phyloP scores from a whole-genome alignment of 2,329 filamentous ascomycete species.

The Scytalidium lignicola region DNA sequence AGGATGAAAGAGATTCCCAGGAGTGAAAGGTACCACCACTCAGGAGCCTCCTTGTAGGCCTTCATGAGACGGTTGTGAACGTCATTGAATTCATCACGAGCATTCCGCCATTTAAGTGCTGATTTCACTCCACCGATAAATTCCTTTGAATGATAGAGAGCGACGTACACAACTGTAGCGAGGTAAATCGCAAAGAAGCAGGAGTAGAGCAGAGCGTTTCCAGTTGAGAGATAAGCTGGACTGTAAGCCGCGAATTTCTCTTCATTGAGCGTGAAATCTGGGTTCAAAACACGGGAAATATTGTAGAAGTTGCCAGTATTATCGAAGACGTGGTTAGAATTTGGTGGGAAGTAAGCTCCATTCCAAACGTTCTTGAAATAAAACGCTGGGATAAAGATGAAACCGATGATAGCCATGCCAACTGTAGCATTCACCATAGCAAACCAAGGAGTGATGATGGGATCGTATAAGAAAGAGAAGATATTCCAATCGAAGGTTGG shows the following conservation, averaged over 20 bases:
- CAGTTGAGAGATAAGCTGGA: background rate
- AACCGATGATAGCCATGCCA: no score
- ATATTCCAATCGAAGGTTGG: conserved; percentile 10
- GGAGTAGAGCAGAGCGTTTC: background rate
- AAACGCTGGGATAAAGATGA: no score
- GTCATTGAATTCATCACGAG: conserved; percentile 35
- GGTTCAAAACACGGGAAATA: conserved; percentile 21
- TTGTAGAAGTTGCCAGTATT: conserved; percentile 22
- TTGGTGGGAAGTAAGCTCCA: no score
- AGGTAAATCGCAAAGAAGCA: conserved; percentile 1
- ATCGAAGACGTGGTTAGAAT: no score
- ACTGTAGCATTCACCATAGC: no score
- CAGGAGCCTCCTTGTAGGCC: conserved; percentile 44
- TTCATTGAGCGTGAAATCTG: conserved; percentile 24
- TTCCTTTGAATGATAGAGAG: conserved; percentile 57
- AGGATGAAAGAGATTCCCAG: conserved; percentile 42
- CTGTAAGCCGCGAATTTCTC: conserved; percentile 1
- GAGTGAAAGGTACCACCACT: conserved; percentile 51
- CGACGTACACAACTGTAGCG: background rate
- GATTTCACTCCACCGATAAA: conserved; percentile 43
- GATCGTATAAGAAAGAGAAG: no score
- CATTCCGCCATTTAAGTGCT: no score
- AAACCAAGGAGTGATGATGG: no score
- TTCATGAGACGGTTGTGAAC: conserved; percentile 50
- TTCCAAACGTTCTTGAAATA: no score